These are phyloP conservation scores for Cryptococcus floricola DNA, from an alignment of 1,284 basidiomycete genomes.

Conservation along the genomic window DNA sequence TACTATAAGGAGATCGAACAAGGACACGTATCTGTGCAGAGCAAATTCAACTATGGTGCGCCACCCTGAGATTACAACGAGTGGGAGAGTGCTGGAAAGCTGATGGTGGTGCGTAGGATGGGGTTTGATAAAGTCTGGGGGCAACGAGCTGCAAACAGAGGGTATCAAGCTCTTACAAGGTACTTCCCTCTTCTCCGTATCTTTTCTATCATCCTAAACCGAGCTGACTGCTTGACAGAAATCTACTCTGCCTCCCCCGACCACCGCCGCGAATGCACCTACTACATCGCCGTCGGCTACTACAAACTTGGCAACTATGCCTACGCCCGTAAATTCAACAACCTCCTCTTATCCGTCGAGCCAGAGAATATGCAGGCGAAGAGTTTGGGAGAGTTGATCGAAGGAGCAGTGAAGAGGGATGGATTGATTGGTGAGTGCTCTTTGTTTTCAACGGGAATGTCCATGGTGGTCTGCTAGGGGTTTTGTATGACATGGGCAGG, in stretches of 20 bases:
- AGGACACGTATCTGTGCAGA: conserved; percentile 86
- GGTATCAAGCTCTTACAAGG: conserved; percentile 91
- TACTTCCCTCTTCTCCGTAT: conserved; percentile 30
- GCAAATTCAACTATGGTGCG: conserved; percentile 92
- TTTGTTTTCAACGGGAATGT: neutral
- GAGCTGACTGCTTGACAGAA: conserved; percentile 54
- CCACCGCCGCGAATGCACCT: conserved; percentile 89
- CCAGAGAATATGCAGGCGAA: conserved; percentile 91
- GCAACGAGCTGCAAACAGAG: conserved; percentile 77
- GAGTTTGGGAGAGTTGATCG: conserved; percentile 78
- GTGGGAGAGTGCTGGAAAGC: neutral
- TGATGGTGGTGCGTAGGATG: conserved; percentile 51
- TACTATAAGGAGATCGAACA: conserved; percentile 82
- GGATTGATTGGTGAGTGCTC: conserved; percentile 54
- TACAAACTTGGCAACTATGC: conserved; percentile 97
- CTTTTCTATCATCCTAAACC: neutral
- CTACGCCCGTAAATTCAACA: conserved; percentile 90
- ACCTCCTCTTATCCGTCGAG: conserved; percentile 84
- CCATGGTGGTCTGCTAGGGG: neutral
- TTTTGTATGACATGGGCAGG: neutral
- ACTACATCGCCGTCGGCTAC: conserved; percentile 93
- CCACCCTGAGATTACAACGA: conserved; percentile 1
- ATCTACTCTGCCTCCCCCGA: conserved; percentile 86
- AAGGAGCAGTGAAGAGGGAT: conserved; percentile 75
- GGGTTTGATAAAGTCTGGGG: conserved; percentile 87